Evolutionary conservation across 2,329 filamentous ascomycete genomes (phyloP), one percentile per base, ranked within the genome.

Genomic region (Penicillium oxalicum): DNA sequence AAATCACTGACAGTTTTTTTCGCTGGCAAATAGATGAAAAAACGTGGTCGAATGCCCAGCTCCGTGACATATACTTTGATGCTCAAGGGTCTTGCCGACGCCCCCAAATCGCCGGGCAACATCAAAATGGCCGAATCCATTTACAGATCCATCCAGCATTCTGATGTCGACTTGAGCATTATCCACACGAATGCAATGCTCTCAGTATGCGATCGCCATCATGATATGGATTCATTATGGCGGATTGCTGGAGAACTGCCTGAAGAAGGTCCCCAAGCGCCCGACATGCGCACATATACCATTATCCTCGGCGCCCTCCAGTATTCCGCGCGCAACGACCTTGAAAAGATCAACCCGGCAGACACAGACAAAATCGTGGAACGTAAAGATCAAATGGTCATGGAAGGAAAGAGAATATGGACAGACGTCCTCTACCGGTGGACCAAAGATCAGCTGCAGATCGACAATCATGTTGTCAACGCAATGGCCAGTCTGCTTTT

Each of bases 181-280:
- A 86, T 88, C 48, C 93, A 97, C 63, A 82, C 88, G 54, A 98
- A 98, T 65, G 88, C 91, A 8, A 81, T 90, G n/a, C 74, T 98
- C 39, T 82, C 84, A 50, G 86, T 93, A 7, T 97, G 91, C 65
- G 80, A 84, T 41, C 78, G 81, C 49, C 84, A 87, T 4, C 67
- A 76, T 9, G 85, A 96, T 63, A 77, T 95, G 67, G 89, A 95
- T 57, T 80, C 84, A 12, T 72, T 97, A 57, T 95, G 93, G 76
- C 78, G 79, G 47, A 78, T 96, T 54, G 81, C 84, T 38, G 78
- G 81, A n/a, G 82, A 83, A 29, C 77, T 91, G 49, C 85, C 90
- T 12, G 78, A 83, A 11, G 71, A 66, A 8, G 85, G 82, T 0
- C 64, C 77, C 0, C 78, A 80, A 29, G 73, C 83, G 13, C 84